These are phyloP conservation scores for Trichoderma aggressivum DNA, from an alignment of 2,329 filamentous ascomycete genomes.

Conservation along the genomic window DNA sequence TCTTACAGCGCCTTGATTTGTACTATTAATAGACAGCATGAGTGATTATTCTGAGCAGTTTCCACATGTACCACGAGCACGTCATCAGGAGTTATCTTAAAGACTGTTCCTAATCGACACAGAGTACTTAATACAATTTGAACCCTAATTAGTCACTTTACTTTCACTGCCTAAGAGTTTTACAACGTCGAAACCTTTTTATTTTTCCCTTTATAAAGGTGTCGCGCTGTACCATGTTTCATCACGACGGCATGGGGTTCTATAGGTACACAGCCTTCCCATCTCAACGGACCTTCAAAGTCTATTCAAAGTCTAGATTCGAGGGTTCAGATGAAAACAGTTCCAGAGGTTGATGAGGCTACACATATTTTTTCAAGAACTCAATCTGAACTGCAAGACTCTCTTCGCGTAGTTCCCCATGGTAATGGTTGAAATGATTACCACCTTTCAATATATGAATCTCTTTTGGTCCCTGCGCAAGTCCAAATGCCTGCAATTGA, in stretches of 20 bases:
- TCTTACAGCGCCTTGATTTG: no score
- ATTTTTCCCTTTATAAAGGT: not conserved
- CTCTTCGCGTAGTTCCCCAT: constrained; percentile 4
- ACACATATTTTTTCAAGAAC: not conserved
- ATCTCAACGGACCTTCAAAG: not conserved
- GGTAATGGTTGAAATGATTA: constrained; percentile 17
- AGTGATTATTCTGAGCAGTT: no score
- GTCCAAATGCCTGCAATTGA: constrained; percentile 19
- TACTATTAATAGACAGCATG: no score
- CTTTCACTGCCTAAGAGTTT: not conserved
- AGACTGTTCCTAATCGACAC: no score
- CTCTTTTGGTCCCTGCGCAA: constrained; percentile 19
- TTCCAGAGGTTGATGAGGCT: not conserved
- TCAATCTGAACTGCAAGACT: not conserved
- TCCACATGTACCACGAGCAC: no score
- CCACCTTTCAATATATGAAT: constrained; percentile 7
- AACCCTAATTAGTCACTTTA: not conserved
- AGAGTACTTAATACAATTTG: not conserved
- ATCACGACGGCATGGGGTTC: no score
- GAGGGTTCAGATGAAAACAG: not conserved
- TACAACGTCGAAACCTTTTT: not conserved
- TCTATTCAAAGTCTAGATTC: no score
- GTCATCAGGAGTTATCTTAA: no score
- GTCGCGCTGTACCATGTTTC: no score
- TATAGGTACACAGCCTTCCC: not conserved